Evolutionary conservation across 1,284 basidiomycete genomes (phyloP).

Genomic region (Erythrobasidium hasegawianum): DNA sequence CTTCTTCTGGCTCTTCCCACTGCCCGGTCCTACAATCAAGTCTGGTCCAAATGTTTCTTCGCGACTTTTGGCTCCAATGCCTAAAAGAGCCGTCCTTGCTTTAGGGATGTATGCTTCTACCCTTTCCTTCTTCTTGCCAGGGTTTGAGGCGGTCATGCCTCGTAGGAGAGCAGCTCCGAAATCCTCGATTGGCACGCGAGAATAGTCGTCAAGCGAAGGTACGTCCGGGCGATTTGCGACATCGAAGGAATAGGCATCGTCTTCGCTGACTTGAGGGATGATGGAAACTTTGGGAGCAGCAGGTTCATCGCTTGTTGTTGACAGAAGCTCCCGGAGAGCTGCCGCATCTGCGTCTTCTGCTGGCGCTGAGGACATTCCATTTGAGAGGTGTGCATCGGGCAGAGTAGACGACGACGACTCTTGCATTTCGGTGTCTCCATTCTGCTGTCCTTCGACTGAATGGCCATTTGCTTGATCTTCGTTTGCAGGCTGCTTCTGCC

Average conservation of each 20-base stretch:
- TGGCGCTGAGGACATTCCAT: neutral
- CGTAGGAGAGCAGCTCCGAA: slow-evolving; percentile 90
- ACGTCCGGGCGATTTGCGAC: slow-evolving; percentile 55
- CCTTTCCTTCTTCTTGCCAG: slow-evolving; percentile 52
- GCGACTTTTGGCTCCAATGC: slow-evolving; percentile 83
- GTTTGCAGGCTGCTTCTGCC: slow-evolving; percentile 40
- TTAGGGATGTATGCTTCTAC: slow-evolving; percentile 72
- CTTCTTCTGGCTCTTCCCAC: slow-evolving; percentile 10
- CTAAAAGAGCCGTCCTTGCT: slow-evolving; percentile 73
- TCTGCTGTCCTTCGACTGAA: neutral
- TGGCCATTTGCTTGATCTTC: slow-evolving; percentile 1
- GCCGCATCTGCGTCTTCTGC: slow-evolving; percentile 24
- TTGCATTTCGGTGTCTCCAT: neutral
- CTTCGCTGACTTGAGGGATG: slow-evolving; percentile 33
- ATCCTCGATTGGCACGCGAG: slow-evolving; percentile 80
- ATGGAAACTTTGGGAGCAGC: slow-evolving; percentile 18
- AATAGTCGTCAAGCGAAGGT: slow-evolving; percentile 80
- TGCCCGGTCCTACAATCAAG: slow-evolving; percentile 7
- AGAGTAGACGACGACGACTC: neutral
- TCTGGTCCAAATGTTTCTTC: slow-evolving; percentile 60
- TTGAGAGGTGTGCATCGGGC: neutral
- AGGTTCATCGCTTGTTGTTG: slow-evolving; percentile 4
- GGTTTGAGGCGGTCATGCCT: slow-evolving; percentile 81
- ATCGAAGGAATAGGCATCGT: slow-evolving; percentile 30
- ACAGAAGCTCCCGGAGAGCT: slow-evolving; percentile 23